A percentile compares a stretch with the other conserved stretches of the same genome.
phyloP scores from a whole-genome alignment of 2,329 filamentous ascomycete species.

The Diaporthe helianthi region DNA sequence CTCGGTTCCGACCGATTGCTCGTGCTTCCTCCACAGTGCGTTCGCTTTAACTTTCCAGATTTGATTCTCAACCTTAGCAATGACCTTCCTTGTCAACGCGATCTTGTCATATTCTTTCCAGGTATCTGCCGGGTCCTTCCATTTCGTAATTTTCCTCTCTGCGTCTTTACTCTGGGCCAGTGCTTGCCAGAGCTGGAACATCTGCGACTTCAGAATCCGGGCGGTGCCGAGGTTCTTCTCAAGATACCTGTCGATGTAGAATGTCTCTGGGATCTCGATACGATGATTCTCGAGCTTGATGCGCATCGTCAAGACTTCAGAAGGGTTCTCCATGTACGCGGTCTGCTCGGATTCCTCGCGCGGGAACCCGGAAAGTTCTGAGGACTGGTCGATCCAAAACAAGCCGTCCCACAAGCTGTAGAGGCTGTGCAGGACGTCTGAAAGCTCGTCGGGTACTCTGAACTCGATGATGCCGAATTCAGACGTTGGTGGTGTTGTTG shows the following conservation, averaged over 20 bases:
- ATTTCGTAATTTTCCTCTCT: conserved; percentile 27
- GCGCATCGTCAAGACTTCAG: conserved; percentile 36
- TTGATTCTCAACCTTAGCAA: conserved; percentile 35
- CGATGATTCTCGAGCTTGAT: conserved; percentile 34
- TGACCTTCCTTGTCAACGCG: conserved; percentile 36
- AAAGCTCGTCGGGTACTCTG: conserved; percentile 76
- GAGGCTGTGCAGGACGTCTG: conserved; percentile 71
- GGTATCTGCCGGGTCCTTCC: conserved; percentile 28
- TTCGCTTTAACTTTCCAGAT: conserved; percentile 36
- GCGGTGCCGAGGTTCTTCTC: conserved; percentile 35
- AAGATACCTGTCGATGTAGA: conserved; percentile 40
- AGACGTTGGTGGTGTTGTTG: background rate
- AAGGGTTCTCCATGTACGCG: conserved; percentile 30
- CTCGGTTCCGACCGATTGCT: conserved; percentile 33
- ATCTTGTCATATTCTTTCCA: conserved; percentile 28
- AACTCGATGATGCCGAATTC: conserved; percentile 38
- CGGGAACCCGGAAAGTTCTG: conserved; percentile 11
- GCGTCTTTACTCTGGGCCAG: conserved; percentile 31
- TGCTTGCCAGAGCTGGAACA: conserved; percentile 30
- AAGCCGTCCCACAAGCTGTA: conserved; percentile 47
- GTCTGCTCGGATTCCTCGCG: conserved; percentile 25
- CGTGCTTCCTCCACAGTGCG: conserved; percentile 37
- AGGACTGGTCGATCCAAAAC: conserved; percentile 39
- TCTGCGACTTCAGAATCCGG: conserved; percentile 34
- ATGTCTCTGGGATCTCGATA: conserved; percentile 38